A percentile compares a stretch with the other conserved stretches of the same genome.
phyloP scores from a whole-genome alignment of 2,329 filamentous ascomycete species.

The Trichothecium sympodiale region DNA sequence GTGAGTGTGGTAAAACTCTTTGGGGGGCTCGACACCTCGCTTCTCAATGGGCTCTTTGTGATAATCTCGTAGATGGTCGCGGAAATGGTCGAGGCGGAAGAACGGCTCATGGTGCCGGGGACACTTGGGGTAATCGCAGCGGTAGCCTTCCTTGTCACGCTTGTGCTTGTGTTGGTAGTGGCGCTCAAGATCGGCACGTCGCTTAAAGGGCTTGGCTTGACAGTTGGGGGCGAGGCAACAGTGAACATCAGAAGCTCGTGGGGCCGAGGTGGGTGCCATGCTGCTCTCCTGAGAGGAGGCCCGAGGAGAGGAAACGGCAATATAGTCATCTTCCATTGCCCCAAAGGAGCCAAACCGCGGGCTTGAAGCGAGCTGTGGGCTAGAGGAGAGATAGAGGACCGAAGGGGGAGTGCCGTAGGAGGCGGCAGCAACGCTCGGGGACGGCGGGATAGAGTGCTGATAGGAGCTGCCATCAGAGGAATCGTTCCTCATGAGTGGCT shows the following conservation, averaged over 20 bases:
- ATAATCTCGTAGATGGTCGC: conserved; percentile 44
- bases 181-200: conserved; percentile 42
- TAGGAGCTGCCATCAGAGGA: too few species aligned
- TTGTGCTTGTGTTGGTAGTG: conserved; percentile 40
- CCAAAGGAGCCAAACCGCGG: too few species aligned
- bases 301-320: too few species aligned
- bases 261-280: conserved; percentile 9
- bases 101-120: conserved; percentile 33
- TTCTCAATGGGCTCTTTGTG: conserved; percentile 44
- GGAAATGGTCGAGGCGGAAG: conserved; percentile 42
- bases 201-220: conserved; percentile 33
- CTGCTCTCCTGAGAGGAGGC: neutral
- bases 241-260: conserved; percentile 9
- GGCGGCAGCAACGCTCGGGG: too few species aligned
- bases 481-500: too few species aligned
- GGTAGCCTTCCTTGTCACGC: conserved; percentile 28
- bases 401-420: too few species aligned
- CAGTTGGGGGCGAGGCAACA: conserved; percentile 30
- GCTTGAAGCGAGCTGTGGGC: too few species aligned
- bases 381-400: too few species aligned
- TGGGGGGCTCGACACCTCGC: conserved; percentile 24
- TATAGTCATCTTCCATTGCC: too few species aligned
- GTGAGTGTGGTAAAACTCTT: conserved; percentile 27
- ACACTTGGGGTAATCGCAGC: conserved; percentile 42
- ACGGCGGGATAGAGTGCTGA: too few species aligned